Conservation (phyloP, 2,329 filamentous ascomycete genomes). For the Diaporthe sp. region DNA sequence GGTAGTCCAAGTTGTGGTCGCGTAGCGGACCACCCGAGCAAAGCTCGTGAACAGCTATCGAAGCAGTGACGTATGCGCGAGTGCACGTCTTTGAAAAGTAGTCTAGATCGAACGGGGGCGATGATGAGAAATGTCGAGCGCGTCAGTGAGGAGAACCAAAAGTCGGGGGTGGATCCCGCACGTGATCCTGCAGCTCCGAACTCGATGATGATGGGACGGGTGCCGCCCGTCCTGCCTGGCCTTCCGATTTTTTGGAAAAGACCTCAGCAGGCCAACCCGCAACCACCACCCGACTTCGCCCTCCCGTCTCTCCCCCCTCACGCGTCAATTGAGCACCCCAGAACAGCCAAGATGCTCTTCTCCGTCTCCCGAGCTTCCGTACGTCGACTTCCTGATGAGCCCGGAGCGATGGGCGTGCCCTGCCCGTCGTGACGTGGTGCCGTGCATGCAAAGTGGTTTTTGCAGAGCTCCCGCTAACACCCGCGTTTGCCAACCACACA, state of each 20-base stretch:
- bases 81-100: not conserved
- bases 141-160: not conserved
- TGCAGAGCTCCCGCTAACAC: slow-evolving; percentile 28
- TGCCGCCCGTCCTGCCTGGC: slow-evolving; percentile 32
- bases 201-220: slow-evolving; percentile 15
- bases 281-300: slow-evolving; percentile 31
- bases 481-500: slow-evolving; percentile 38
- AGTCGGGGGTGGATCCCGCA: slow-evolving; percentile 34
- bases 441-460: slow-evolving; percentile 6
- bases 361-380: slow-evolving; percentile 67
- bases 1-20: too few species aligned
- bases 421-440: not conserved
- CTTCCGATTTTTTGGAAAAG: slow-evolving; percentile 47
- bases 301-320: slow-evolving; percentile 37
- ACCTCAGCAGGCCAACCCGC: slow-evolving; percentile 47
- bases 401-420: not conserved
- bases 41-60: not conserved
- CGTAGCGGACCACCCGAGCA: too few species aligned
- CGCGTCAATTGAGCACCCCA: slow-evolving; percentile 60
- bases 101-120: not conserved
- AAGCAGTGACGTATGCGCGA: not conserved
- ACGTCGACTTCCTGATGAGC: slow-evolving; percentile 45
- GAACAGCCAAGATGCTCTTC: slow-evolving; percentile 64
- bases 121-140: not conserved
- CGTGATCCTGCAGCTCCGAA: slow-evolving; percentile 37